phyloP scores from a whole-genome alignment of 768 basidiomycete genomes.

The Rhizopogon sp. region DNA sequence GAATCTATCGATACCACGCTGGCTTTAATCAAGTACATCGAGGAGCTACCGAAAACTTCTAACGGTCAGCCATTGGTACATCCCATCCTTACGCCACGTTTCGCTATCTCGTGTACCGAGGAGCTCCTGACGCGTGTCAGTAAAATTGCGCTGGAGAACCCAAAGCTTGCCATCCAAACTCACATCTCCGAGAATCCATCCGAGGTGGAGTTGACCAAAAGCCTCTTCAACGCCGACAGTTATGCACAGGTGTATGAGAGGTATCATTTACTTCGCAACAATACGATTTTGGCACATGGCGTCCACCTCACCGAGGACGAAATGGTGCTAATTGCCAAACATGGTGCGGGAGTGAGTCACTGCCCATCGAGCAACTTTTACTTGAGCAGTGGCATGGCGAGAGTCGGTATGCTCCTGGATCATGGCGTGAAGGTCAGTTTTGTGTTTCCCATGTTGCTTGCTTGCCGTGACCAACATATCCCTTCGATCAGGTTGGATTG shows the following conservation, averaged over 20 bases:
- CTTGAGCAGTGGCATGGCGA: conserved; percentile 79
- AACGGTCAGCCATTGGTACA: conserved; percentile 61
- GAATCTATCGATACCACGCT: conserved; percentile 59
- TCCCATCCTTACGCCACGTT: conserved; percentile 93
- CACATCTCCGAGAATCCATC: conserved; percentile 82
- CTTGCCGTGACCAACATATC: conserved; percentile 3
- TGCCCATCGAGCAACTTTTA: conserved; percentile 96
- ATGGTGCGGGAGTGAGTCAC: conserved; percentile 77
- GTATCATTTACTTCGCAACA: conserved; percentile 66
- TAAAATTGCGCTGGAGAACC: conserved; percentile 51
- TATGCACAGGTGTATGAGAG: conserved; percentile 84
- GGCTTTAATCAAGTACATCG: conserved; percentile 66
- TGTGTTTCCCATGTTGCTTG: neutral
- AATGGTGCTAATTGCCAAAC: conserved; percentile 60
- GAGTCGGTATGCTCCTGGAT: conserved; percentile 76
- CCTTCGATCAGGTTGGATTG: conserved; percentile 70
- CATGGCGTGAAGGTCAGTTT: conserved; percentile 72
- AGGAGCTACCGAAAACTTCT: conserved; percentile 38
- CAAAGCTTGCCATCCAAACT: conserved; percentile 77
- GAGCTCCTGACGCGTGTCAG: conserved; percentile 64
- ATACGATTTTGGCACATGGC: conserved; percentile 87
- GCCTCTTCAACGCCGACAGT: conserved; percentile 60
- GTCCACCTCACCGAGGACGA: conserved; percentile 75
- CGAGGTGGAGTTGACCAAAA: conserved; percentile 64
- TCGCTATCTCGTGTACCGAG: conserved; percentile 84